Evolutionary conservation across 2,329 filamentous ascomycete species (phyloP).

Genomic region (Alternaria brassicae): DNA sequence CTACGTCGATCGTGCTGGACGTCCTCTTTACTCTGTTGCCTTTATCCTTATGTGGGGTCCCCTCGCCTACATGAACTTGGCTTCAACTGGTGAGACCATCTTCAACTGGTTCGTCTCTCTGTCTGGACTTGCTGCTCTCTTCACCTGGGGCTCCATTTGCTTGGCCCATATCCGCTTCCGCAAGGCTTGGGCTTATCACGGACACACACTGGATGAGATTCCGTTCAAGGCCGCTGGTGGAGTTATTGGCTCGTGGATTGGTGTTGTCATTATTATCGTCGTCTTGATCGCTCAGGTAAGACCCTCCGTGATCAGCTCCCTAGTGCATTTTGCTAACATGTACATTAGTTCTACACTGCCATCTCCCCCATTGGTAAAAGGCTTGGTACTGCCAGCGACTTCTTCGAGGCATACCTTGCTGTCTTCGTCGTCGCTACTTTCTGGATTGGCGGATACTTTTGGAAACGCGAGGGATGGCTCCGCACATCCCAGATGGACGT

Average conservation of each 20-base stretch:
- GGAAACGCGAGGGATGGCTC: slow-evolving; percentile 70
- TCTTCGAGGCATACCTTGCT: slow-evolving; percentile 59
- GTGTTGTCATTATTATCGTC: slow-evolving; percentile 50
- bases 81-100: slow-evolving; percentile 57
- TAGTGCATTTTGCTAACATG: slow-evolving; percentile 7
- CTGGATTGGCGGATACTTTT: slow-evolving; percentile 62
- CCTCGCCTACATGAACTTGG: slow-evolving; percentile 71
- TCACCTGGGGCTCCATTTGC: slow-evolving; percentile 86
- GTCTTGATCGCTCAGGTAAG: slow-evolving; percentile 51
- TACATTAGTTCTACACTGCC: slow-evolving; percentile 51
- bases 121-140: slow-evolving; percentile 74
- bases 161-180: slow-evolving; percentile 94
- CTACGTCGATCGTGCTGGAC: slow-evolving; percentile 83
- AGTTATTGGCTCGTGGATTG: slow-evolving; percentile 51
- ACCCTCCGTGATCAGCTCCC: neutral
- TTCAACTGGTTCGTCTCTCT: slow-evolving; percentile 83
- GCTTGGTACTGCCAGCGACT: slow-evolving; percentile 48
- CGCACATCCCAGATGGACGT: slow-evolving; percentile 68
- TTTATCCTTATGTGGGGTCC: slow-evolving; percentile 73
- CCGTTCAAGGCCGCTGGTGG: slow-evolving; percentile 54
- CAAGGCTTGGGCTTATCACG: slow-evolving; percentile 51
- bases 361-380: slow-evolving; percentile 40
- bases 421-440: slow-evolving; percentile 54
- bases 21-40: slow-evolving; percentile 76
- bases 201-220: slow-evolving; percentile 54